These are phyloP conservation scores for Umbelopsis sp. DNA, from an alignment of 192 early-diverging fungal species.

Conservation along the genomic window DNA sequence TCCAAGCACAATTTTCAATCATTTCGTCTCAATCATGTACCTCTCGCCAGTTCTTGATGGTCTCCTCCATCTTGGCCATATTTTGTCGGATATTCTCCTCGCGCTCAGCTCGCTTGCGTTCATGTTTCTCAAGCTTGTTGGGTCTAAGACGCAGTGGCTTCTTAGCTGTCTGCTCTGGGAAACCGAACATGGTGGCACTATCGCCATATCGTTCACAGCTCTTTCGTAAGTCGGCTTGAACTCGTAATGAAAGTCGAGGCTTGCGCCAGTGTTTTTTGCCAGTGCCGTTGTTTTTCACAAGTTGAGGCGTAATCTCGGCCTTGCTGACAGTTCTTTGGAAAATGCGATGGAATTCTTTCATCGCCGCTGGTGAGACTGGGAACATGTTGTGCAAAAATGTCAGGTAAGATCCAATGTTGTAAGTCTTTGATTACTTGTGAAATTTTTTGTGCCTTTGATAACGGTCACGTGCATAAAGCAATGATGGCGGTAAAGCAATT, in stretches of 20 bases:
- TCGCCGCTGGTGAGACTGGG: background rate
- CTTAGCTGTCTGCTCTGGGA: constrained; percentile 38
- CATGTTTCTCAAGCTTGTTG: constrained; percentile 45
- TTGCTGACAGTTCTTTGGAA: constrained; percentile 22
- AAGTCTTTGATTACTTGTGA: too few relatives aligned
- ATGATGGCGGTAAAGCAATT: too few relatives aligned
- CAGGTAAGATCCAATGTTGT: too few relatives aligned
- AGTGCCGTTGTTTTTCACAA: constrained; percentile 36
- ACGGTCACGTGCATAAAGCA: too few relatives aligned
- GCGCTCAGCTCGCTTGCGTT: constrained; percentile 41
- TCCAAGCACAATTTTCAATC: background rate
- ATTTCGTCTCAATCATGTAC: constrained; percentile 10
- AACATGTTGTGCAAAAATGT: too few relatives aligned
- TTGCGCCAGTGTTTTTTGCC: constrained; percentile 52
- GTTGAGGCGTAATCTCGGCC: constrained; percentile 27
- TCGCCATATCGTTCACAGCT: constrained; percentile 51
- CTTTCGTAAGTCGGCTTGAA: constrained; percentile 67
- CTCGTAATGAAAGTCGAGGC: constrained; percentile 51
- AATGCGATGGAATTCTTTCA: background rate
- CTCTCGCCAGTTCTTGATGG: constrained; percentile 44
- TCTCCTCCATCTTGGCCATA: constrained; percentile 43
- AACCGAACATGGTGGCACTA: constrained; percentile 55
- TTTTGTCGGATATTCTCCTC: constrained; percentile 38
- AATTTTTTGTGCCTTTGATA: too few relatives aligned
- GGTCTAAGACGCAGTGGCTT: constrained; percentile 43